A percentile compares a stretch with the other conserved stretches of the same genome.
Conservation (phyloP, 2,329 filamentous ascomycete genomes). For the Aspergillus neoniger region DNA sequence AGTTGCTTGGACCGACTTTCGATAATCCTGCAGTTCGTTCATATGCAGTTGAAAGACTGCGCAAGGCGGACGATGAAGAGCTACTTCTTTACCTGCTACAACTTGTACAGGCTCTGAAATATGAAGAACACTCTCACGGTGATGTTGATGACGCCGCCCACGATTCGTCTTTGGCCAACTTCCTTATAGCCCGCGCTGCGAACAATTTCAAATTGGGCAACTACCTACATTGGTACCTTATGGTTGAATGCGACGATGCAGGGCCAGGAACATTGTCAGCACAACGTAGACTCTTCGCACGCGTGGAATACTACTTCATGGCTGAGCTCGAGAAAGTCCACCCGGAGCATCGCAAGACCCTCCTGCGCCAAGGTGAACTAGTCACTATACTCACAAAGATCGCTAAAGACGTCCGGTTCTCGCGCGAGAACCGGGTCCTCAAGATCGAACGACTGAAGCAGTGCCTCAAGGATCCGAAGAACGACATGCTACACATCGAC, state of each 20-base stretch:
- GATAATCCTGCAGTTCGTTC: slow-evolving; percentile 84
- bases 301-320: slow-evolving; percentile 97
- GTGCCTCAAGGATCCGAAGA: slow-evolving; percentile 82
- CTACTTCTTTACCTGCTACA: slow-evolving; percentile 88
- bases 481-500: slow-evolving; percentile 80
- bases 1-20: slow-evolving; percentile 88
- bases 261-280: slow-evolving; percentile 73
- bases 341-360: slow-evolving; percentile 69
- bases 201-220: slow-evolving; percentile 90
- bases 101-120: slow-evolving; percentile 93
- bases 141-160: slow-evolving; percentile 63
- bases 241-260: slow-evolving; percentile 90
- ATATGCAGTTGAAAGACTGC: slow-evolving; percentile 87
- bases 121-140: slow-evolving; percentile 71
- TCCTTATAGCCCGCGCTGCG: slow-evolving; percentile 83
- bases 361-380: slow-evolving; percentile 86
- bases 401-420: slow-evolving; percentile 81
- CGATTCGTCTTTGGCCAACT: slow-evolving; percentile 84
- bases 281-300: slow-evolving; percentile 83
- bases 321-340: slow-evolving; percentile 76
- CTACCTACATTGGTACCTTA: slow-evolving; percentile 97
- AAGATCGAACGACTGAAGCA: slow-evolving; percentile 85
- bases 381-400: slow-evolving; percentile 85
- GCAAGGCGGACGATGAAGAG: slow-evolving; percentile 91
- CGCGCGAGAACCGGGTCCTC: slow-evolving; percentile 72